A percentile compares a stretch with the other conserved stretches of the same genome.
These are phyloP conservation scores for Tolypocladium tropicale DNA, from an alignment of 2,329 filamentous ascomycete species.

Conservation along the genomic window DNA sequence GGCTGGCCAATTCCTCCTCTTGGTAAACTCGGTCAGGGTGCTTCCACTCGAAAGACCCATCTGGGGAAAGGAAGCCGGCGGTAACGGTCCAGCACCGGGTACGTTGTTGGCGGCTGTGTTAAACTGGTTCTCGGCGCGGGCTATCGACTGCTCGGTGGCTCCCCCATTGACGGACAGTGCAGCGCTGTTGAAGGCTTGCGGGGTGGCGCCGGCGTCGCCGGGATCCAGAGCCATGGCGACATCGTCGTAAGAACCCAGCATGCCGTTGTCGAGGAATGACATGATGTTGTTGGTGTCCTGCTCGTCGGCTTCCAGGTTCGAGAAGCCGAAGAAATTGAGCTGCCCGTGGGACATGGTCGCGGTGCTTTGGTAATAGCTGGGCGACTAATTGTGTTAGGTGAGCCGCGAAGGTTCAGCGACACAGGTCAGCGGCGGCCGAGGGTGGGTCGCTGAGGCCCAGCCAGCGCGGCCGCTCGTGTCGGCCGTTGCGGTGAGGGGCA, in stretches of 20 bases:
- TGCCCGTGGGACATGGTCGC: slow-evolving; percentile 3
- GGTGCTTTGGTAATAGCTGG: background rate
- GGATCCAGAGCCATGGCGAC: slow-evolving; percentile 34
- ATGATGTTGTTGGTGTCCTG: slow-evolving; percentile 29
- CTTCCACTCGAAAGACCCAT: slow-evolving; percentile 24
- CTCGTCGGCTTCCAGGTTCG: slow-evolving; percentile 8
- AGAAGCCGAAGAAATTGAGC: slow-evolving; percentile 7
- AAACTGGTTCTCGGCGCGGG: slow-evolving; percentile 22
- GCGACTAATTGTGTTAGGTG: background rate
- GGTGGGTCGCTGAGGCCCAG: background rate
- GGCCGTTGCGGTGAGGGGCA: background rate
- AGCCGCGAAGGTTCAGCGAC: background rate
- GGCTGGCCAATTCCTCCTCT: slow-evolving; percentile 69
- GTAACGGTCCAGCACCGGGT: slow-evolving; percentile 31
- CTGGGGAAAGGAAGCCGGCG: slow-evolving; percentile 26
- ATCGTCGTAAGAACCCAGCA: slow-evolving; percentile 25
- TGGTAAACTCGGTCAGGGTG: slow-evolving; percentile 48
- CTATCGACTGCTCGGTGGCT: slow-evolving; percentile 19
- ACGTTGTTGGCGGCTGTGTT: slow-evolving; percentile 24
- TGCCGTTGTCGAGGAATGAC: slow-evolving; percentile 30
- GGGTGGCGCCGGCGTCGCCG: slow-evolving; percentile 12
- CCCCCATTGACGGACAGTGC: slow-evolving; percentile 7
- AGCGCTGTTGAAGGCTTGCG: slow-evolving; percentile 9
- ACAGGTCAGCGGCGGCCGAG: background rate
- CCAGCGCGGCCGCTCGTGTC: background rate